Base-by-base conservation (phyloP, 176 grass and related monocot species). In the Carex littledalei region DNA sequence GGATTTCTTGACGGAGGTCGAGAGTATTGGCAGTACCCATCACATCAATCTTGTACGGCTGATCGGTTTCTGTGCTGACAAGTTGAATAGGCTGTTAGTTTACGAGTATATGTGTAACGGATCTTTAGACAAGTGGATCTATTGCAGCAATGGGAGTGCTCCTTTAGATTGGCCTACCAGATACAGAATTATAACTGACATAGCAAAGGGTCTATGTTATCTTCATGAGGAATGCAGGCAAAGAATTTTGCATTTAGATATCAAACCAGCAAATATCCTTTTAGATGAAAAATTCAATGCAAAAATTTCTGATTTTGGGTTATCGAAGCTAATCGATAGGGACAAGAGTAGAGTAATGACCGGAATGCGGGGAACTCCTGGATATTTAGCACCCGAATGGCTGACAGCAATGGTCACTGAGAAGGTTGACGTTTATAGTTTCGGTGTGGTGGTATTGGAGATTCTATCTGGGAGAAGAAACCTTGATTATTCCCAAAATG, bases 381-480 rank as follows among this genome's bases (percentile, higher is more conserved):
- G 93, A 17, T 92, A 95, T 57, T 34, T 95, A 11, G 94, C 91
- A 43, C 94, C 94, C 8, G 89, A 95, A 68, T 91, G 88, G 94
- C 81, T 91, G 60, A 89, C 87, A 65, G 86, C 85, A n/a, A 79
- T 81, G 5, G 89, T 96, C 5, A 91, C 86, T 12, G 88, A 91
- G n/a, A 97, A 93, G 67, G 91, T 49, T 17, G 91, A 97, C 16
- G 54, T 93, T 35, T 97, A 93, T 11, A 97, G 94, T 17, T 97
- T 91, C 5, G 94, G 91, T 34, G 65, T 97, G 3, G 84, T 93
- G 3, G 54, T 93, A 12, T 87, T 93, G 58, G 94, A 93, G 86
- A 89, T 93, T 11, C 39, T 97, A 11, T 66, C 37, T 2, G 86
- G 89, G 43, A 89, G 88, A 89, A 91, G 82, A 49, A 91, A 92